These are phyloP conservation scores for Moesziomyces parantarcticus DNA, from an alignment of 1,284 basidiomycete genomes.

Conservation along the genomic window DNA sequence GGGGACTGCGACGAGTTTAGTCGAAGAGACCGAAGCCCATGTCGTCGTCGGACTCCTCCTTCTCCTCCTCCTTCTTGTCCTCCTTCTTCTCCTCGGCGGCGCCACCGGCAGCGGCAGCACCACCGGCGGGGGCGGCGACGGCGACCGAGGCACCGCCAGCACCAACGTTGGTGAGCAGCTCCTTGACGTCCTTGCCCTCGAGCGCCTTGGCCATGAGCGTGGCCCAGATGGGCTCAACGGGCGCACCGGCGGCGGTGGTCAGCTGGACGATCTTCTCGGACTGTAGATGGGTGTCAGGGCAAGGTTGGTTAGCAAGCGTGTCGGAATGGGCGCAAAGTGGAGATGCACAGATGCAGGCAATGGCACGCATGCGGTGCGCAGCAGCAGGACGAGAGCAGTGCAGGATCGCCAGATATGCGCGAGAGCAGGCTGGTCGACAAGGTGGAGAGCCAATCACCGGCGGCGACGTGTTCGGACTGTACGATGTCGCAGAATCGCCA, in stretches of 20 bases:
- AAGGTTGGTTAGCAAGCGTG: not conserved
- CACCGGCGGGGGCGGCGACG: slow-evolving; percentile 72
- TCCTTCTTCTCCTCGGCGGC: slow-evolving; percentile 84
- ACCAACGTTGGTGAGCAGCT: slow-evolving; percentile 90
- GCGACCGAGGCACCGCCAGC: slow-evolving; percentile 75
- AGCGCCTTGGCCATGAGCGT: slow-evolving; percentile 94
- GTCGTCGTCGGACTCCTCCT: slow-evolving; percentile 67
- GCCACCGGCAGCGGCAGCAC: slow-evolving; percentile 74
- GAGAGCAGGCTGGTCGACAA: no score
- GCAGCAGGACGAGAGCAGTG: no score
- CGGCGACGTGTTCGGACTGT: no score
- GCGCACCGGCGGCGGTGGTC: slow-evolving; percentile 83
- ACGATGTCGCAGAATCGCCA: no score
- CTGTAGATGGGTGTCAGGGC: slow-evolving; percentile 69
- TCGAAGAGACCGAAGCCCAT: slow-evolving; percentile 85
- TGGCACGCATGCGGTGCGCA: no score
- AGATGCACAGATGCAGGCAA: not conserved
- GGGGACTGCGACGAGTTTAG: slow-evolving; percentile 71
- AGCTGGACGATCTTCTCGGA: slow-evolving; percentile 89
- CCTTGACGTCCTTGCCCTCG: slow-evolving; percentile 97
- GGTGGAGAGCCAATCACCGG: no score
- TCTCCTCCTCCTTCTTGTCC: slow-evolving; percentile 73
- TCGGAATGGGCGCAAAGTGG: not conserved
- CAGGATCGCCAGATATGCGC: no score
- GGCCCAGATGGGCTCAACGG: slow-evolving; percentile 97